phyloP scores from a whole-genome alignment of 2,329 filamentous ascomycete genomes.

The Fusarium neocosmosporiellum region DNA sequence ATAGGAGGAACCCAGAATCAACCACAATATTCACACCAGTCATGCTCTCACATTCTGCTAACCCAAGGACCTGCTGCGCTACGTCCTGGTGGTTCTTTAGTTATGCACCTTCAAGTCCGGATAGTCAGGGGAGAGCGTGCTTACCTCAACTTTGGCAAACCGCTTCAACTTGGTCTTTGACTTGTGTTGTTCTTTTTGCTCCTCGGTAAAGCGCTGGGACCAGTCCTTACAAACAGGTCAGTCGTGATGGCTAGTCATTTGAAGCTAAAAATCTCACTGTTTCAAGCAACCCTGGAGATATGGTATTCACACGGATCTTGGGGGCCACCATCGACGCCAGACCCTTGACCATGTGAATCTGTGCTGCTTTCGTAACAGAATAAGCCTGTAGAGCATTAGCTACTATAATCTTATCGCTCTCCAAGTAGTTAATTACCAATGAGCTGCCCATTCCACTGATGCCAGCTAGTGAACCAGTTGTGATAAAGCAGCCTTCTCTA shows the following conservation, averaged over 20 bases:
- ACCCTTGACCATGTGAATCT: slow-evolving; percentile 66
- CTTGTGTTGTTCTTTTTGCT: slow-evolving; percentile 64
- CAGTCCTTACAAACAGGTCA: slow-evolving; percentile 61
- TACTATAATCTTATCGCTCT: not conserved
- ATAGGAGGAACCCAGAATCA: slow-evolving; percentile 44
- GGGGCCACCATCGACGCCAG: slow-evolving; percentile 64
- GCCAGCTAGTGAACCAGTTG: slow-evolving; percentile 71
- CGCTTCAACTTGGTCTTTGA: slow-evolving; percentile 68
- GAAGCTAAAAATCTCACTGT: slow-evolving; percentile 47
- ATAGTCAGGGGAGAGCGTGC: not conserved
- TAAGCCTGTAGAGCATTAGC: slow-evolving; percentile 64
- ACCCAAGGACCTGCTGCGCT: slow-evolving; percentile 61
- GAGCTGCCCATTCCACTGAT: slow-evolving; percentile 71
- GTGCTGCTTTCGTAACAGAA: slow-evolving; percentile 79
- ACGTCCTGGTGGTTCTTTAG: slow-evolving; percentile 53
- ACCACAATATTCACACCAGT: slow-evolving; percentile 65
- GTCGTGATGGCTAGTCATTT: not conserved
- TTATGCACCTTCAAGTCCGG: not conserved
- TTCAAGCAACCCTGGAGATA: slow-evolving; percentile 63
- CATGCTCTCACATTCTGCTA: slow-evolving; percentile 58
- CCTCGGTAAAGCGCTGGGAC: slow-evolving; percentile 68
- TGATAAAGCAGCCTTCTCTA: slow-evolving; percentile 69
- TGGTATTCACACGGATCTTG: slow-evolving; percentile 66
- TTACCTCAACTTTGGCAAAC: slow-evolving; percentile 56
- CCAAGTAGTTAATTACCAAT: slow-evolving; percentile 51